Conservation (phyloP, 2,329 filamentous ascomycete genomes). For the Exophiala sideris region DNA sequence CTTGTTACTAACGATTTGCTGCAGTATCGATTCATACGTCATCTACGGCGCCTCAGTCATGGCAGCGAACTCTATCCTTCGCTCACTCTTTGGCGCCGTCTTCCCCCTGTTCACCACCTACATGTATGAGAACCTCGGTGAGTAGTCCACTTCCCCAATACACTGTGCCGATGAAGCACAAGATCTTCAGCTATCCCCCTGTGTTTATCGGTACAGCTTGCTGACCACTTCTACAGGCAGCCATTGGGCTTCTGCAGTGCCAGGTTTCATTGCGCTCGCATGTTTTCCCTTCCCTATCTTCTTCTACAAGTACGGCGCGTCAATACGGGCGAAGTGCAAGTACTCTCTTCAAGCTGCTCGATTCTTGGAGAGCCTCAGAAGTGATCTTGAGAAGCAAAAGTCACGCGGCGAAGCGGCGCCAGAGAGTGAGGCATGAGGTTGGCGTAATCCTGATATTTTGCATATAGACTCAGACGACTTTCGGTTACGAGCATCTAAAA, state of each 20-base stretch:
- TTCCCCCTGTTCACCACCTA: conserved; percentile 48
- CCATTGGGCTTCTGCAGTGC: conserved; percentile 47
- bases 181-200: too few species aligned
- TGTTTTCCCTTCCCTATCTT: conserved; percentile 41
- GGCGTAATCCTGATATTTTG: too few species aligned
- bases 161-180: too few species aligned
- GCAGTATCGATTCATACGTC: conserved; percentile 39
- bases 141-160: conserved; percentile 15
- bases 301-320: conserved; percentile 25
- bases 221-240: too few species aligned
- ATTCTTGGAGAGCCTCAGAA: conserved; percentile 17
- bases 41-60: conserved; percentile 43
- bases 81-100: conserved; percentile 45
- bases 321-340: conserved; percentile 20
- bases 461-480: too few species aligned
- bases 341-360: conserved; percentile 20
- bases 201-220: too few species aligned
- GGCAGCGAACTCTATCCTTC: conserved; percentile 45
- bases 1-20: not conserved
- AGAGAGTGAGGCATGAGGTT: not conserved
- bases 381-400: conserved; percentile 13
- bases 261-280: conserved; percentile 44
- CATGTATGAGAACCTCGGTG: conserved; percentile 45
- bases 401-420: not conserved
- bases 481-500: too few species aligned